Evolutionary conservation across 192 early-diverging fungal species (phyloP), one percentile per base, ranked within the genome.

Genomic region (Backusella mclennaniae): DNA sequence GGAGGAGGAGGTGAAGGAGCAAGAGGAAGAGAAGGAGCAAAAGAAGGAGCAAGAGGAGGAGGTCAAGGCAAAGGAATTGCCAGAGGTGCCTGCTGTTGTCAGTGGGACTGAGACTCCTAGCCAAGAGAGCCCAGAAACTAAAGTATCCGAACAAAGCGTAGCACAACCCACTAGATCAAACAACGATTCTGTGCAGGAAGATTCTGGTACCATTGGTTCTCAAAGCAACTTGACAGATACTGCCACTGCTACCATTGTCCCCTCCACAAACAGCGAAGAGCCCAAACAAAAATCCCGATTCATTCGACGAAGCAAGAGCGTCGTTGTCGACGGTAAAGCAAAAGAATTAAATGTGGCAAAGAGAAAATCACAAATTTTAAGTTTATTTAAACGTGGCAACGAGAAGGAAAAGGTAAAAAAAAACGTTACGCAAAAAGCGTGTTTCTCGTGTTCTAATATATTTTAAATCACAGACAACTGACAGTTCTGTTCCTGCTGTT

Each of bases 301-400:
- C 33, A 39, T 38, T 69, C 15, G 35, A 69, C 35, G 38, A 38
- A 69, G 35, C 36, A 71, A 44, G 42, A 49, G 41, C 41, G 42
- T 71, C 39, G 44, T 36, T 46, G 42, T 71, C 11, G 44, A 29
- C 2, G 70, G 42, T 19, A 31, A 44, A 49, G 6, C 21, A 6
- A 49, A 71, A 49, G 44, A 71, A 44, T 46, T 46, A 49, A 44
- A 39, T 31, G 23, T 49, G 39, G 14, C 70, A 71, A 71, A 71
- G 29, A 71, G 70, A 49, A 71, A 71, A 71, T 71, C 70, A 71
- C 70, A 71, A 39, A 71, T 71, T 71, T 49, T 71, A 71, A 46
- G 44, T 71, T 71, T 71, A 71, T 71, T 71, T 71, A 71, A 71
- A 71, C 70, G 70, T 49, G 70, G 68, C n/a, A 36, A 44, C 0